Percentiles rank a stretch among this genome's conserved stretches.
These are phyloP conservation scores for Coemansia sp. DNA, from an alignment of 192 early-diverging fungal species.

Conservation along the genomic window DNA sequence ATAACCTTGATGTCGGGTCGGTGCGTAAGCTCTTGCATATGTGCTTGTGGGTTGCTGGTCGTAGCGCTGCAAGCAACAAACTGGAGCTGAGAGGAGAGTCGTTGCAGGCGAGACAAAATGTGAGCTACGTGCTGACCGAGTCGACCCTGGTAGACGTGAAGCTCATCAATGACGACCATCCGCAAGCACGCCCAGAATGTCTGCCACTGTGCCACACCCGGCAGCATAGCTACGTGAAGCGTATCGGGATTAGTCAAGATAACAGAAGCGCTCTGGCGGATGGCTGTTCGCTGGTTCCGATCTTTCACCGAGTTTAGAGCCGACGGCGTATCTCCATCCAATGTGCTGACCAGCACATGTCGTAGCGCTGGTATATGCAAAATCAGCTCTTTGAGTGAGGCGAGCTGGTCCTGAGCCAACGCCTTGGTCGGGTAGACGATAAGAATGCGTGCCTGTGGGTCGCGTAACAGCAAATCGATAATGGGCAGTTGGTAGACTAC, in stretches of 20 bases:
- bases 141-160: slow-evolving; percentile 68
- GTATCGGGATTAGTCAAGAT: slow-evolving; percentile 88
- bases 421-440: slow-evolving; percentile 86
- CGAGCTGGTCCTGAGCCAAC: slow-evolving; percentile 78
- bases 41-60: slow-evolving; percentile 58
- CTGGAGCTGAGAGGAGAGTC: slow-evolving; percentile 47
- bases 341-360: slow-evolving; percentile 34
- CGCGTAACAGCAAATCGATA: slow-evolving; percentile 56
- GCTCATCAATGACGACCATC: slow-evolving; percentile 76
- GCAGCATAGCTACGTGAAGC: slow-evolving; percentile 71
- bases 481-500: slow-evolving; percentile 76
- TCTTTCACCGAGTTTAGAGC: neutral
- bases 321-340: slow-evolving; percentile 26
- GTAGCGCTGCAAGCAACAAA: slow-evolving; percentile 80
- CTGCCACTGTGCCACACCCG: slow-evolving; percentile 61
- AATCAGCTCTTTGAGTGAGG: slow-evolving; percentile 51
- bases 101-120: slow-evolving; percentile 65
- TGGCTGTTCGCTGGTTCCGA: slow-evolving; percentile 37
- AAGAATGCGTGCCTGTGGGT: slow-evolving; percentile 52
- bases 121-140: slow-evolving; percentile 72
- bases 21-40: slow-evolving; percentile 21
- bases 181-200: slow-evolving; percentile 59
- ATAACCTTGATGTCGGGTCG: neutral
- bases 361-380: slow-evolving; percentile 20
- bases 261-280: slow-evolving; percentile 60